Evolutionary conservation across 495 filamentous ascomycete species (phyloP).

Genomic region (Penicillium antarcticum): DNA sequence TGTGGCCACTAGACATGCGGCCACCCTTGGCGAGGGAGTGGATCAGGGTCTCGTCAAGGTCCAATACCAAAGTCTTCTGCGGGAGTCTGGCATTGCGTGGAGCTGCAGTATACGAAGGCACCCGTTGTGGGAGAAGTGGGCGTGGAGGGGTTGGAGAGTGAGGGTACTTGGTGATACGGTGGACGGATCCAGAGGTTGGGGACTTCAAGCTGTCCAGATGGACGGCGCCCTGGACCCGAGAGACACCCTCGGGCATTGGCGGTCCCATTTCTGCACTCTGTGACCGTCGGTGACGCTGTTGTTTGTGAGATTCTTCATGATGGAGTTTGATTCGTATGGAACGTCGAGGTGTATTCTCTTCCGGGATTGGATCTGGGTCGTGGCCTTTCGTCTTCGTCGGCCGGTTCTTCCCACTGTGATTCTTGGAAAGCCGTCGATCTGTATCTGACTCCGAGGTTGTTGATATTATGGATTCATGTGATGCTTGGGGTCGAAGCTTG

Average conservation of each 20-base stretch:
- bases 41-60: conserved; percentile 95
- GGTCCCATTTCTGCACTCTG: conserved; percentile 32
- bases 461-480: conserved; percentile 39
- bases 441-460: conserved; percentile 50
- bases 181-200: conserved; percentile 77
- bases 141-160: conserved; percentile 83
- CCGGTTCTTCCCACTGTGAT: conserved; percentile 24
- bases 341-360: conserved; percentile 68
- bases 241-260: conserved; percentile 29
- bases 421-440: conserved; percentile 28
- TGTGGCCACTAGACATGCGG: conserved; percentile 92
- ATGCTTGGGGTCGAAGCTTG: conserved; percentile 32
- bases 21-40: conserved; percentile 96
- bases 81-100: conserved; percentile 42
- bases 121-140: conserved; percentile 79
- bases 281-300: conserved; percentile 51
- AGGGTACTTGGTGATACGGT: conserved; percentile 78
- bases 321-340: conserved; percentile 90
- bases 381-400: conserved; percentile 53
- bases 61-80: conserved; percentile 91
- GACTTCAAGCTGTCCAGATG: conserved; percentile 65
- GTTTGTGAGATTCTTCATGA: conserved; percentile 64
- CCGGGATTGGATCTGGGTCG: conserved; percentile 32
- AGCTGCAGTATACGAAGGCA: conserved; percentile 72
- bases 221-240: conserved; percentile 27